These are phyloP conservation scores for Tuber umbilicatum DNA, from an alignment of 495 filamentous ascomycete species.

Conservation along the genomic window DNA sequence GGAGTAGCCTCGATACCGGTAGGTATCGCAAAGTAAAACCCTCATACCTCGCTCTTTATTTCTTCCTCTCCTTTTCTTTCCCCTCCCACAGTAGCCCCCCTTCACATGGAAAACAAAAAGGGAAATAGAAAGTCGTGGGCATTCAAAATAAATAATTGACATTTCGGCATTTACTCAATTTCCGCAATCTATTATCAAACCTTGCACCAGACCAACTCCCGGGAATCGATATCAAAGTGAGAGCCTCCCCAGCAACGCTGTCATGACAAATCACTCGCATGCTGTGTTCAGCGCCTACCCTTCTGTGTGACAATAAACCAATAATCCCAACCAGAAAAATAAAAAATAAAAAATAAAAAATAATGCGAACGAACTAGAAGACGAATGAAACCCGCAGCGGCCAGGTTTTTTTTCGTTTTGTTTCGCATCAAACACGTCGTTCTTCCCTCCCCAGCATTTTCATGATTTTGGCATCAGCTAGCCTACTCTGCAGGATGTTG, in stretches of 20 bases:
- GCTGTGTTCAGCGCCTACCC: not conserved
- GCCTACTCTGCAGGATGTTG: conserved; percentile 37
- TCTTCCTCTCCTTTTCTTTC: not conserved
- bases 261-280: not conserved
- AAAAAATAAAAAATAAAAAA: not conserved
- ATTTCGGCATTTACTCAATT: not conserved
- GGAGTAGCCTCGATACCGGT: no score
- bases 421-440: not conserved
- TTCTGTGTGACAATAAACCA: not conserved
- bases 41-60: not conserved
- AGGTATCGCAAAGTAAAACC: not conserved
- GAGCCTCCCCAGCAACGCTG: not conserved
- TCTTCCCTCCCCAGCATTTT: conserved; percentile 29
- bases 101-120: not conserved
- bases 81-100: not conserved
- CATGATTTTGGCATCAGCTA: conserved; percentile 35
- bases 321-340: not conserved
- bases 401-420: not conserved
- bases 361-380: not conserved
- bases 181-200: not conserved
- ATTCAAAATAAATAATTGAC: not conserved
- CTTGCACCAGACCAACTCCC: not conserved
- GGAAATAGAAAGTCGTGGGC: not conserved
- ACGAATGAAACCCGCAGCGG: not conserved
- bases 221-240: not conserved